Base-by-base conservation (phyloP, 176 grass and related monocot genomes). In the Eragrostis curvula region DNA sequence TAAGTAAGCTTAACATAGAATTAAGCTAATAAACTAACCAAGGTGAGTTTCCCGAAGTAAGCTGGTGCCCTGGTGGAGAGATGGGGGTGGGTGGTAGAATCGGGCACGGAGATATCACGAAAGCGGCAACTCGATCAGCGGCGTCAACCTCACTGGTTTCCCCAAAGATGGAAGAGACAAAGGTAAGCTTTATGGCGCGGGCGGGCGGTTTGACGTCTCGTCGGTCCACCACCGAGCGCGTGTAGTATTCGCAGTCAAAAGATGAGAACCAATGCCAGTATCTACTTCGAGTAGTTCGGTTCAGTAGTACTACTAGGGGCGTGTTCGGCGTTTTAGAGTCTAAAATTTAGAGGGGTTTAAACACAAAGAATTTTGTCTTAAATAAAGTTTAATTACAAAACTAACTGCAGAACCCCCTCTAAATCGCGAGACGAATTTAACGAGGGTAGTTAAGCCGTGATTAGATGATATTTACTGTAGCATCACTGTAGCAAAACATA, bases 131-230 rank as follows among this genome's bases (percentile, higher is more conserved):
- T 64, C 32, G 32, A 4, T 4, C 36, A 7, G 28, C 46, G 2
- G 20, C 30, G 30, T 18, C 64, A 20, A 23, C 47, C 2, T 88
- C 57, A 55, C 46, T 10, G 2, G 61, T 46, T 30, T 23, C 12
- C 9, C 24, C 10, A 5, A 29, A 64, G 1, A 7, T 53, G 45
- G 45, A 85, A 75, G 70, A 30, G 77, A 75, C 77, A 76, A 85
- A 74, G 62, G 24, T 28, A 0, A 81, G 63, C 82, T 89, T 80
- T 89, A 81, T 52, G 62, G 62, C 20, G 44, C n/a, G n/a, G n/a
- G n/a, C n/a, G 51, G 57, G 75, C 81, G 59, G 74, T 68, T 84
- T 74, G 81, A 84, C 75, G 47, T 9, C 20, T 7, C 8, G 52
- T 44, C 44, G 39, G 28, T 65, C 62, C 66, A 53, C 62, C 66